Conservation (phyloP, 2,329 filamentous ascomycete species). For the Clonostachys byssicola region DNA sequence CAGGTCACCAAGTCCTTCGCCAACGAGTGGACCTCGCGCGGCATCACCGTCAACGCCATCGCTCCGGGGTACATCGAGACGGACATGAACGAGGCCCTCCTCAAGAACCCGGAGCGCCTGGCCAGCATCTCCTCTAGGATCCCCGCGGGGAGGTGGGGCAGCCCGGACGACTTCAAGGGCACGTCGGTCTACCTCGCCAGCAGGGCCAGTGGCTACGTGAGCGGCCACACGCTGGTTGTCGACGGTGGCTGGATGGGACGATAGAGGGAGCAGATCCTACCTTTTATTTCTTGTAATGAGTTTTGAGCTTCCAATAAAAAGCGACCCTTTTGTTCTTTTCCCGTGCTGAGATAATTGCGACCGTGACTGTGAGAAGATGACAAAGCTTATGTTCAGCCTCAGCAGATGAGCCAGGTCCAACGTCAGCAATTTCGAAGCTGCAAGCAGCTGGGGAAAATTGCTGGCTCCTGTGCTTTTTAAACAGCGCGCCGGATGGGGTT, state of each 20-base stretch:
- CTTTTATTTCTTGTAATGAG: background rate
- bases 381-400: too few species aligned
- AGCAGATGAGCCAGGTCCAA: too few species aligned
- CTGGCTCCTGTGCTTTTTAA: too few species aligned
- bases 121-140: constrained; percentile 76
- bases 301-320: too few species aligned
- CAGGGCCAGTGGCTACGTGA: constrained; percentile 74
- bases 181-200: constrained; percentile 74
- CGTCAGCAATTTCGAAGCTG: too few species aligned
- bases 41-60: constrained; percentile 82
- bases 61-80: constrained; percentile 88
- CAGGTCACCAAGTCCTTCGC: constrained; percentile 82
- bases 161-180: constrained; percentile 84
- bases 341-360: too few species aligned
- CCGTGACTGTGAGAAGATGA: too few species aligned
- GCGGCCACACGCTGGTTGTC: constrained; percentile 75
- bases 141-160: constrained; percentile 79
- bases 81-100: constrained; percentile 88
- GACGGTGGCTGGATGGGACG: constrained; percentile 94
- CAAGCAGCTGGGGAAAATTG: too few species aligned
- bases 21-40: constrained; percentile 81
- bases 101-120: constrained; percentile 66
- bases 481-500: too few species aligned
- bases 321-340: too few species aligned
- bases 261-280: constrained; percentile 29